These are phyloP conservation scores for Canna indica DNA, from an alignment of 176 grass and related monocot genomes.

Conservation along the genomic window DNA sequence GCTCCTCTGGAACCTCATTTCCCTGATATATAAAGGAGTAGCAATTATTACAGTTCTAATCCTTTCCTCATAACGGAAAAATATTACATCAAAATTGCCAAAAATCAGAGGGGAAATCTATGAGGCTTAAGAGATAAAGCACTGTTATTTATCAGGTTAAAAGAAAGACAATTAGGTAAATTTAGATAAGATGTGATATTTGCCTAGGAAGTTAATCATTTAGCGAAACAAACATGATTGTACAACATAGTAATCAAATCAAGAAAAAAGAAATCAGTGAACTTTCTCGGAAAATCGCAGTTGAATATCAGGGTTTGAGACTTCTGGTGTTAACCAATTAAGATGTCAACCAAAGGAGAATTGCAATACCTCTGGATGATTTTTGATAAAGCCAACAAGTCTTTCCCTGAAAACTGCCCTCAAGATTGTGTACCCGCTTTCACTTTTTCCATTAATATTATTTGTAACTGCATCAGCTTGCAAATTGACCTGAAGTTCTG, in stretches of 20 bases:
- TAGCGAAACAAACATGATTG: neutral
- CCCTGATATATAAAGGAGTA: constrained; percentile 39
- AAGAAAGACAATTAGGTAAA: neutral
- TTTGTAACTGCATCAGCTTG: constrained; percentile 32
- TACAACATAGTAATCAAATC: neutral
- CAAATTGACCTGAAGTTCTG: constrained; percentile 62
- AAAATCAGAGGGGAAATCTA: neutral
- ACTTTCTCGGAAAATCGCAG: neutral
- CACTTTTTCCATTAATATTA: constrained; percentile 38
- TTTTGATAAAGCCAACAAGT: constrained; percentile 54
- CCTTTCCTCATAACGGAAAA: neutral
- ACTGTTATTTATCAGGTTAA: neutral
- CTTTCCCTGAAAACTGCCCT: constrained; percentile 69
- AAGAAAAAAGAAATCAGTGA: neutral
- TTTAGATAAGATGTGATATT: neutral
- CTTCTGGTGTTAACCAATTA: too few species aligned
- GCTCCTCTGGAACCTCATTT: constrained; percentile 61
- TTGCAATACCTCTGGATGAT: constrained; percentile 51
- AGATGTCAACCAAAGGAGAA: neutral
- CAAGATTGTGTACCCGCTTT: constrained; percentile 46
- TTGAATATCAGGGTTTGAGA: neutral
- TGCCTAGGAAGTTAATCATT: neutral
- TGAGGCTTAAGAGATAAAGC: neutral
- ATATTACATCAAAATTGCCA: neutral
- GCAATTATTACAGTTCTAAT: neutral